A percentile compares a stretch with the other conserved stretches of the same genome.
phyloP scores from a whole-genome alignment of 331 rosid genomes.

The Pyrus hybrid region DNA sequence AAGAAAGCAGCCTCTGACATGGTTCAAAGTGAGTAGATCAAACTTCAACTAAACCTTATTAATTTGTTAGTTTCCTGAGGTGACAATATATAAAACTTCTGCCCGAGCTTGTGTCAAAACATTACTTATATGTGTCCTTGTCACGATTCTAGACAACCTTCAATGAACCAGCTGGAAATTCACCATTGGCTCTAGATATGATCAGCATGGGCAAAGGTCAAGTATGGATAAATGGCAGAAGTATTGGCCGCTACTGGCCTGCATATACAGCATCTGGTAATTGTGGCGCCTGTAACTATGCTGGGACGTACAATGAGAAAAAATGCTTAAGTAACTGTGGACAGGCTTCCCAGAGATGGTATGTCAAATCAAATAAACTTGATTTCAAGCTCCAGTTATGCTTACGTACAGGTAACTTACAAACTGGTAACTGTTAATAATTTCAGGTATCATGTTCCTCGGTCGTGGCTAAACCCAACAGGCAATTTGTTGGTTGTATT shows the following conservation, averaged over 20 bases:
- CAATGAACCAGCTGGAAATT: slow-evolving; percentile 64
- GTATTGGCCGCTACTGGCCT: slow-evolving; percentile 90
- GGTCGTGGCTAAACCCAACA: slow-evolving; percentile 75
- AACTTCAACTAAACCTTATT: background rate
- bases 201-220: slow-evolving; percentile 91
- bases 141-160: slow-evolving; percentile 56
- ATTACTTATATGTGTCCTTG: background rate
- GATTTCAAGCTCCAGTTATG: background rate
- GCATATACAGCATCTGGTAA: slow-evolving; percentile 74
- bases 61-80: background rate
- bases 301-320: slow-evolving; percentile 60
- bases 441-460: slow-evolving; percentile 95
- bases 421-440: slow-evolving; percentile 10
- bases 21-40: slow-evolving; percentile 73
- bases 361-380: slow-evolving; percentile 18
- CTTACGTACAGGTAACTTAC: background rate
- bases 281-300: slow-evolving; percentile 59
- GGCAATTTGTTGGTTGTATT: slow-evolving; percentile 78
- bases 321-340: slow-evolving; percentile 68
- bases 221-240: slow-evolving; percentile 80
- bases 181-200: slow-evolving; percentile 90
- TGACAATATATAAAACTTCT: background rate
- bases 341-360: slow-evolving; percentile 92
- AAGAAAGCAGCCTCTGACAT: slow-evolving; percentile 65
- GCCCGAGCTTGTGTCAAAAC: background rate